Conservation (phyloP, 805 yeast species). For the Kazachstania bromeliacearum region DNA sequence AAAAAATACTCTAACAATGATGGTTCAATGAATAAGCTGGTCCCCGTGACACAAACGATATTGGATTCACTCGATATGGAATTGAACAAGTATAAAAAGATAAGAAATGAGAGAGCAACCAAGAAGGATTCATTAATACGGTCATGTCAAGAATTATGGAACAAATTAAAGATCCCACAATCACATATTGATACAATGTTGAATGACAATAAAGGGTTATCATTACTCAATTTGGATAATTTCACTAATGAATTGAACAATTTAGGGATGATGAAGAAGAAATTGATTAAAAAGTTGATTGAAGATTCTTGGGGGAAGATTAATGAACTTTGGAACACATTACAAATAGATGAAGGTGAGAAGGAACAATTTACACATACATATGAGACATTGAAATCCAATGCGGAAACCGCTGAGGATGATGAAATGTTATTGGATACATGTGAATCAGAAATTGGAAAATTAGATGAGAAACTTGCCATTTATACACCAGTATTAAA, state of each 20-base stretch:
- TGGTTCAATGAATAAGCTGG: not conserved
- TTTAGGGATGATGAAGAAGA: constrained; percentile 49
- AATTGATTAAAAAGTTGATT: constrained; percentile 60
- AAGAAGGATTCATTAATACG: constrained; percentile 27
- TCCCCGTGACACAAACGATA: constrained; percentile 2
- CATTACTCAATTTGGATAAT: constrained; percentile 38
- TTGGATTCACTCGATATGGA: constrained; percentile 8
- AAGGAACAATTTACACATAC: constrained; percentile 37
- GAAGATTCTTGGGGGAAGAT: constrained; percentile 51
- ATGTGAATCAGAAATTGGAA: constrained; percentile 55
- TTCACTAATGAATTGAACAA: constrained; percentile 49
- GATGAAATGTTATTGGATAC: constrained; percentile 52
- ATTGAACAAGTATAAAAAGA: constrained; percentile 10
- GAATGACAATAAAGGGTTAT: constrained; percentile 36
- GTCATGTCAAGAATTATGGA: constrained; percentile 47
- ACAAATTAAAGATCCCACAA: constrained; percentile 41
- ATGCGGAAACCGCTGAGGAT: constrained; percentile 26
- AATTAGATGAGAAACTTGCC: constrained; percentile 41
- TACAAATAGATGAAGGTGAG: constrained; percentile 50
- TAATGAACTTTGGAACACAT: constrained; percentile 47
- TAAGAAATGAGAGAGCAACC: constrained; percentile 30
- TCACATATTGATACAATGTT: constrained; percentile 35
- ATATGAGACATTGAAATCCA: constrained; percentile 9
- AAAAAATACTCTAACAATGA: not conserved
- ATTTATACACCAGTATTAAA: constrained; percentile 46